phyloP scores from a whole-genome alignment of 2,329 filamentous ascomycete species.

The Aschersonia sp. region DNA sequence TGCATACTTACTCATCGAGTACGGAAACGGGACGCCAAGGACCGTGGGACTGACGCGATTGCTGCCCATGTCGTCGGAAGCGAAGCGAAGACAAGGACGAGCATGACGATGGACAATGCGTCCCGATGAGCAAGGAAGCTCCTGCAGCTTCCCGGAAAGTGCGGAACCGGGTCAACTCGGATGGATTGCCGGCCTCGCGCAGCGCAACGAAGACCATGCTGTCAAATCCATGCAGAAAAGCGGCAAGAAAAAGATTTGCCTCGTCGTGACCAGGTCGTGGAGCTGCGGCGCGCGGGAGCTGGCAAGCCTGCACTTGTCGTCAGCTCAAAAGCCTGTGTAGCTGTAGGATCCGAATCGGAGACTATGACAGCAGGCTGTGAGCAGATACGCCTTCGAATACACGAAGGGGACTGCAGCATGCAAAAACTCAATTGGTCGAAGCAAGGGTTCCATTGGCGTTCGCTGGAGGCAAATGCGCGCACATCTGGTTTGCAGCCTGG shows the following conservation, averaged over 20 bases:
- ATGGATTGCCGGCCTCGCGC: constrained; percentile 28
- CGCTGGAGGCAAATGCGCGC: not conserved
- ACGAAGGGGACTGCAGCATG: not conserved
- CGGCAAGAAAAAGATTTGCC: no score
- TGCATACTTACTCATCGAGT: constrained; percentile 42
- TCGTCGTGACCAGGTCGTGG: no score
- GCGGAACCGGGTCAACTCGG: constrained; percentile 15
- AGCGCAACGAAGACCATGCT: constrained; percentile 31
- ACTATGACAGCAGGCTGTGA: no score
- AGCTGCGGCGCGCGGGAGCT: no score
- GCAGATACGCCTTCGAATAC: not conserved
- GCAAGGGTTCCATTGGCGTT: not conserved
- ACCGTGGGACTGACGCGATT: constrained; percentile 12
- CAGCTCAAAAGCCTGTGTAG: no score
- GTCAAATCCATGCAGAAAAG: constrained; percentile 20
- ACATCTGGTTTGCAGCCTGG: not conserved
- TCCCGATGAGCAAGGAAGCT: not conserved
- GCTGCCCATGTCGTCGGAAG: constrained; percentile 2
- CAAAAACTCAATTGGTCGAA: not conserved
- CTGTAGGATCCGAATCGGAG: no score
- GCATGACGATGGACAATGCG: not conserved
- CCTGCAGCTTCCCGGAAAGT: constrained; percentile 5
- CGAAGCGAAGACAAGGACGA: not conserved
- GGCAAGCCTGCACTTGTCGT: no score
- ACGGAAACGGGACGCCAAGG: constrained; percentile 51